A percentile compares a stretch with the other conserved stretches of the same genome.
These are phyloP conservation scores for Syzygium aqueum DNA, from an alignment of 345 rosid genomes.

Conservation along the genomic window DNA sequence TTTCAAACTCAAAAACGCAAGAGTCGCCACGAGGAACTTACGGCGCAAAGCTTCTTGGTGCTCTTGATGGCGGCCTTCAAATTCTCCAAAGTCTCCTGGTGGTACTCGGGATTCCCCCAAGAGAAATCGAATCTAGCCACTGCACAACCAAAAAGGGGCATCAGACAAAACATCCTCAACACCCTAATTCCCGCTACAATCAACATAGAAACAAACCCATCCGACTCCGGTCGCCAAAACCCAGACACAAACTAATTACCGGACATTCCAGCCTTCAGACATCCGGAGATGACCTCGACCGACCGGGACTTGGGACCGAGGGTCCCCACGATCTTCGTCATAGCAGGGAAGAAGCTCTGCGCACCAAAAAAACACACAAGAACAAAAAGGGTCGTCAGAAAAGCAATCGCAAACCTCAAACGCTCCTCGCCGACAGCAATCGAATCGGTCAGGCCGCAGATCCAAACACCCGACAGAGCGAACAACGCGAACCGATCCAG, in stretches of 20 bases:
- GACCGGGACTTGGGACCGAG: slow-evolving; percentile 84
- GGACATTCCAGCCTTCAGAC: slow-evolving; percentile 93
- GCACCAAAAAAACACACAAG: not conserved
- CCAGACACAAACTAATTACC: slow-evolving; percentile 21
- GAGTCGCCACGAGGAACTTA: slow-evolving; percentile 12
- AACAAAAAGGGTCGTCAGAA: not conserved
- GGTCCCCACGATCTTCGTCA: slow-evolving; percentile 96
- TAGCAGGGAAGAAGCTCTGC: slow-evolving; percentile 90
- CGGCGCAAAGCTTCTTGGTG: slow-evolving; percentile 90
- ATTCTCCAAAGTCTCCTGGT: slow-evolving; percentile 82
- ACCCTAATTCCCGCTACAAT: not conserved
- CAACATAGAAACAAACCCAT: not conserved
- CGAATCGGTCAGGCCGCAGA: not conserved
- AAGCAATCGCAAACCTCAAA: not conserved
- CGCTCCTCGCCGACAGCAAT: not conserved
- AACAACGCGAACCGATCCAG: not conserved
- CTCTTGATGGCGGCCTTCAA: slow-evolving; percentile 65
- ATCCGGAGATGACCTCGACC: slow-evolving; percentile 58
- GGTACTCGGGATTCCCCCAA: slow-evolving; percentile 69
- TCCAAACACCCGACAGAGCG: not conserved
- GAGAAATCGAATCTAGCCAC: slow-evolving; percentile 96
- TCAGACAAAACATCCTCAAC: not conserved
- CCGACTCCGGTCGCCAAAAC: not conserved
- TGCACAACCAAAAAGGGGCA: slow-evolving; percentile 1
- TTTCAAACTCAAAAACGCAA: not conserved